Evolutionary conservation across 202 grass and related monocot species (phyloP).

Genomic region (Musa balbisiana): DNA sequence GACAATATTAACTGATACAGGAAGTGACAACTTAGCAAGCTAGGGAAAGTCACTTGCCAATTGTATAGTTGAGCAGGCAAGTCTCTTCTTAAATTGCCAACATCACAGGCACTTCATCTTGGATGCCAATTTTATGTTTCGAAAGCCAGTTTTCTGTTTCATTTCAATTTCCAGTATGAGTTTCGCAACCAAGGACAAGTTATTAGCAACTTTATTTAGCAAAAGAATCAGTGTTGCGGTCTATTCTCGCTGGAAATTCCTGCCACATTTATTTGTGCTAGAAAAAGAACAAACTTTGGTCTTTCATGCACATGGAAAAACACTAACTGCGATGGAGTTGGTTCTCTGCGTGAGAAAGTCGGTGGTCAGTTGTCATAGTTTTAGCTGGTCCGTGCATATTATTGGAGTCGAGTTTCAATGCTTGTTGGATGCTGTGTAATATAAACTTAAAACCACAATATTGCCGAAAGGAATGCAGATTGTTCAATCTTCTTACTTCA

Average conservation of each 20-base stretch:
- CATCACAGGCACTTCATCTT: not conserved
- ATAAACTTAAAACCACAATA: no score
- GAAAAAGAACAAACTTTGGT: no score
- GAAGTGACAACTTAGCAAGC: not conserved
- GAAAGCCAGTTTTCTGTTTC: not conserved
- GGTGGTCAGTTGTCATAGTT: not conserved
- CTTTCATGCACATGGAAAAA: no score
- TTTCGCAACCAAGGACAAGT: not conserved
- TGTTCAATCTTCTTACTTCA: no score
- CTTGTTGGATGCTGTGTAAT: no score
- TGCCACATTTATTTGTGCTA: not conserved
- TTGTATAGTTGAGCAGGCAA: not conserved
- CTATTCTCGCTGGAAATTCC: not conserved
- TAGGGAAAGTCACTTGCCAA: not conserved
- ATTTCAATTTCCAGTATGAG: not conserved
- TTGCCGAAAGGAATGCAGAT: no score
- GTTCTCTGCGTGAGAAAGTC: not conserved
- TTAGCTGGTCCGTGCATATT: not conserved
- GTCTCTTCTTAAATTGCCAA: not conserved
- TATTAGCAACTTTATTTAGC: not conserved
- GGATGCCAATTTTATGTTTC: not conserved
- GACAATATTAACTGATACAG: constrained; percentile 15
- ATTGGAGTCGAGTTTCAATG: no score
- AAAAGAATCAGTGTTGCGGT: not conserved
- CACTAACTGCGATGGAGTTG: no score